Percentiles rank a stretch among this genome's conserved stretches.
These are phyloP conservation scores for Heterobasidion irregulare DNA, from an alignment of 1,284 basidiomycete genomes.

Conservation along the genomic window DNA sequence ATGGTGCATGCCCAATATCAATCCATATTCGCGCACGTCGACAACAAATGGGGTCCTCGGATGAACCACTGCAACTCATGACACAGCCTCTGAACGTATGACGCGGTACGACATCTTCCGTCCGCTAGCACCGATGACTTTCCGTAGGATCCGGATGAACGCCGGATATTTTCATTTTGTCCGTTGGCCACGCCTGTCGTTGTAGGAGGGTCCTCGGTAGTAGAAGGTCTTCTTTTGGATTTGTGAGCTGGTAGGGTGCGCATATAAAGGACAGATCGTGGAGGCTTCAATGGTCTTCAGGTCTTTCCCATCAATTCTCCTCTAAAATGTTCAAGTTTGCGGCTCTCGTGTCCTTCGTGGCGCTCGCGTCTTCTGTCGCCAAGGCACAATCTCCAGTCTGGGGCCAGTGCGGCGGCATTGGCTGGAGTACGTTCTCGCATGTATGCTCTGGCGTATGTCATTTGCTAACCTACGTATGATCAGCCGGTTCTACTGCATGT, in stretches of 20 bases:
- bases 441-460: not conserved
- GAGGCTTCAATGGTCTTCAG: not conserved
- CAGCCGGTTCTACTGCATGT: conserved; percentile 41
- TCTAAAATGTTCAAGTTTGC: conserved; percentile 40
- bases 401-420: conserved; percentile 44
- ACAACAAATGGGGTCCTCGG: not conserved
- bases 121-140: conserved; percentile 31
- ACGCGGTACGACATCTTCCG: conserved; percentile 12
- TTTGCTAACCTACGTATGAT: conserved; percentile 3
- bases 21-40: not conserved
- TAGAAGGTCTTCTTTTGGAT: conserved; percentile 3
- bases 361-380: conserved; percentile 32
- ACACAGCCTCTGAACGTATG: conserved; percentile 2
- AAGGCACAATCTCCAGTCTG: conserved; percentile 32
- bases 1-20: not conserved
- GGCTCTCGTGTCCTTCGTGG: conserved; percentile 35
- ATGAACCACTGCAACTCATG: conserved; percentile 14
- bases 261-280: conserved; percentile 2
- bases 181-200: conserved; percentile 7
- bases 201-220: not conserved
- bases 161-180: conserved; percentile 26
- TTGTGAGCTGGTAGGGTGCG: conserved; percentile 1
- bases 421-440: conserved; percentile 29
- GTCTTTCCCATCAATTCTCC: conserved; percentile 8
- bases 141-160: conserved; percentile 33